Evolutionary conservation across 306 rosid species (phyloP).

Genomic region (Dryas alaskensis): DNA sequence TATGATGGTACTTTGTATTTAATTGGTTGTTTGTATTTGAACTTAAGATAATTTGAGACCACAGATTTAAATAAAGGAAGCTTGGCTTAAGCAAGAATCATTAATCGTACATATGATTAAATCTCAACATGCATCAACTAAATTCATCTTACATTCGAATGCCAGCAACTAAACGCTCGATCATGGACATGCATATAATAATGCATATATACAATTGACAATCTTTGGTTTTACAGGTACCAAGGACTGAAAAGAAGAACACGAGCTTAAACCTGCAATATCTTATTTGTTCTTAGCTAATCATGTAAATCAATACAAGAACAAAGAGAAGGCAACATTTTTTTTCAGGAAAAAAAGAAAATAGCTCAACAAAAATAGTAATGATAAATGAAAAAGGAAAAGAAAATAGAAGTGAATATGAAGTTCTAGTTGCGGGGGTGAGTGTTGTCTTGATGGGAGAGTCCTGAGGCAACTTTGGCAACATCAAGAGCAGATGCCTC

Average conservation of each 20-base stretch:
- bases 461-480: constrained; percentile 44
- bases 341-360: constrained; percentile 10
- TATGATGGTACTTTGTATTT: too few species aligned
- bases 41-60: too few species aligned
- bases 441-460: constrained; percentile 15
- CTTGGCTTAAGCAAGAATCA: too few species aligned
- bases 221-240: not conserved
- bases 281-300: constrained; percentile 8
- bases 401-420: not conserved
- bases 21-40: too few species aligned
- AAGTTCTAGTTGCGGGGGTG: constrained; percentile 19
- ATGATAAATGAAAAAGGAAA: not conserved
- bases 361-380: not conserved
- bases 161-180: too few species aligned
- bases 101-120: too few species aligned
- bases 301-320: not conserved
- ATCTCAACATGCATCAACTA: too few species aligned
- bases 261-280: not conserved
- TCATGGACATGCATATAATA: too few species aligned
- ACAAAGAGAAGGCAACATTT: not conserved
- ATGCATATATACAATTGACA: not conserved
- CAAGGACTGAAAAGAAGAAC: not conserved
- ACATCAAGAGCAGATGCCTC: constrained; percentile 67
- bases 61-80: too few species aligned
- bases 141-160: too few species aligned